These are phyloP conservation scores for Trichophyton rubrum DNA, from an alignment of 2,329 filamentous ascomycete genomes.

Conservation along the genomic window DNA sequence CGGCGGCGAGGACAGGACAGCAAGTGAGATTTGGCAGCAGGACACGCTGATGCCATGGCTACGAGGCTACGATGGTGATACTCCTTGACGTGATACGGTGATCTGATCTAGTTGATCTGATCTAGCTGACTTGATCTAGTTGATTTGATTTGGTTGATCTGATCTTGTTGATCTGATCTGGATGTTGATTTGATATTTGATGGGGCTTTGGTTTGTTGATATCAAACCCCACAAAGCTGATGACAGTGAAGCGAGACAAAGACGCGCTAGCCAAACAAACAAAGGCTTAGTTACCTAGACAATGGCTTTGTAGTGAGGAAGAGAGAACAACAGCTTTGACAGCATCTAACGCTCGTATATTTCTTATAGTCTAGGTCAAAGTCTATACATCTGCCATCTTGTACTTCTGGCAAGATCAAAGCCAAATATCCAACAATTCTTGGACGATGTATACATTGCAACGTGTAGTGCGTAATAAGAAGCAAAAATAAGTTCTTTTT, in stretches of 20 bases:
- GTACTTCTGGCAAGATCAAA: background rate
- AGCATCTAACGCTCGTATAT: background rate
- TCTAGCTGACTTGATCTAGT: too few species aligned
- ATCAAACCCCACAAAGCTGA: too few species aligned
- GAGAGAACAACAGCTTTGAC: background rate
- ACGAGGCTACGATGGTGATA: background rate
- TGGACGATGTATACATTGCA: background rate
- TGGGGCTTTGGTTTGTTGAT: too few species aligned
- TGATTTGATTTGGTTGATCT: too few species aligned
- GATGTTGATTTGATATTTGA: too few species aligned
- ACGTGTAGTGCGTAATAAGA: background rate
- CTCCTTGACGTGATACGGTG: too few species aligned
- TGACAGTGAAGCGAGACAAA: background rate
- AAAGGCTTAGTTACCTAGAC: background rate
- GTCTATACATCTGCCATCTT: background rate
- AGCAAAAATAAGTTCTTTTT: background rate
- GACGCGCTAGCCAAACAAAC: background rate
- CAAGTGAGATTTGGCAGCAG: background rate
- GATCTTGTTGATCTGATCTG: too few species aligned
- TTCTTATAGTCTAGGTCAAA: background rate
- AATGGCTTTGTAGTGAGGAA: background rate
- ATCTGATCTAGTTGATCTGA: too few species aligned
- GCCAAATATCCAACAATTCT: background rate
- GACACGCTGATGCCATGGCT: background rate
- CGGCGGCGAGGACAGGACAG: background rate